Evolutionary conservation across 1,284 basidiomycete genomes (phyloP).

Genomic region (Marasmius tenuissimus): DNA sequence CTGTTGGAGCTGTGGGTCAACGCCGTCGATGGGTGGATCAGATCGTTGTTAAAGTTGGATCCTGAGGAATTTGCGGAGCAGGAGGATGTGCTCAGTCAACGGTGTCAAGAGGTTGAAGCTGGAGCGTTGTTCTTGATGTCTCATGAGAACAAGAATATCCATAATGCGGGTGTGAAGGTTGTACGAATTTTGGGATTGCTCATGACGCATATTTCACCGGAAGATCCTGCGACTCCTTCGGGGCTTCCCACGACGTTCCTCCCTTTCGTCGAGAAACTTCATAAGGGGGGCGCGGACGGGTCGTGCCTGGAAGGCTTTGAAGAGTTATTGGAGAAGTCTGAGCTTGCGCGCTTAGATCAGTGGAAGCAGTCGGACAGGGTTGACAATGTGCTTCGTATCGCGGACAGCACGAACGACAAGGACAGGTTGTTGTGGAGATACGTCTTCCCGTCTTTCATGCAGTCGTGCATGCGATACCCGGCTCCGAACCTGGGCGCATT

Average conservation of each 20-base stretch:
- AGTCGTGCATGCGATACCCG: conserved; percentile 48
- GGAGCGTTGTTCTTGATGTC: conserved; percentile 82
- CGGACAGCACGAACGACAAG: conserved; percentile 61
- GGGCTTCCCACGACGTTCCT: conserved; percentile 25
- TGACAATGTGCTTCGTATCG: conserved; percentile 61
- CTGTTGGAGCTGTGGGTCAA: conserved; percentile 77
- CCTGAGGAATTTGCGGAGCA: conserved; percentile 40
- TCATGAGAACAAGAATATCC: conserved; percentile 52
- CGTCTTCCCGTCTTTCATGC: conserved; percentile 64
- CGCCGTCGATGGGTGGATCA: conserved; percentile 72
- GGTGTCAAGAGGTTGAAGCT: conserved; percentile 66
- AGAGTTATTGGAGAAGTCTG: conserved; percentile 60
- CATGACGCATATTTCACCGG: conserved; percentile 40
- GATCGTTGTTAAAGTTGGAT: conserved; percentile 41
- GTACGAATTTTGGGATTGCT: conserved; percentile 53
- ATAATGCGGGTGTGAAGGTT: conserved; percentile 59
- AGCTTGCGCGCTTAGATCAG: conserved; percentile 58
- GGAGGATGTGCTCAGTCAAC: conserved; percentile 39
- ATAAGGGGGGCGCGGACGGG: conserved; percentile 40
- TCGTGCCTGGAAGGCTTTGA: conserved; percentile 62
- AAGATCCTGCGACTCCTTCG: conserved; percentile 25
- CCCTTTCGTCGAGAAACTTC: conserved; percentile 51
- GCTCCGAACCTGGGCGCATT: conserved; percentile 47
- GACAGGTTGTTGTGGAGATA: conserved; percentile 75
- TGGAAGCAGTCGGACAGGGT: conserved; percentile 56